Conservation (phyloP, 305 asterid genomes). For the Fraxinus paxiana region DNA sequence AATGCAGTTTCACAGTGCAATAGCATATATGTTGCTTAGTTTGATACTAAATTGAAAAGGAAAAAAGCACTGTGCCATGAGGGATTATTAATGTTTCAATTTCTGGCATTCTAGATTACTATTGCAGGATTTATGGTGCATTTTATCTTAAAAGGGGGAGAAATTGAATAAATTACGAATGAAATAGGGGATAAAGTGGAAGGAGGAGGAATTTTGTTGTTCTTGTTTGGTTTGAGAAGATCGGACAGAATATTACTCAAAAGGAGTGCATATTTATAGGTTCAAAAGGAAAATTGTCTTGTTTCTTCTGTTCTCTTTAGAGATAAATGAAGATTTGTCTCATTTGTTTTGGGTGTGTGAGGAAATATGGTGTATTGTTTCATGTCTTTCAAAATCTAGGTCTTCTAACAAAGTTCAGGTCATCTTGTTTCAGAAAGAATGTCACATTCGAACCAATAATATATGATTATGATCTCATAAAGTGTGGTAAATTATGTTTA, state of each 20-base stretch:
- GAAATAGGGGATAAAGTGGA: not conserved
- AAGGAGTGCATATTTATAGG: not conserved
- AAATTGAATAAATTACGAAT: not conserved
- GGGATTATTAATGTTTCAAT: not conserved
- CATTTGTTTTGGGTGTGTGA: not conserved
- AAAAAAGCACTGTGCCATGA: not conserved
- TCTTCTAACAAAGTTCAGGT: not conserved
- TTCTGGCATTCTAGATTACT: not conserved
- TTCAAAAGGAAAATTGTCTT: not conserved
- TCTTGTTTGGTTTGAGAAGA: not conserved
- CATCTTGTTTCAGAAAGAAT: not conserved
- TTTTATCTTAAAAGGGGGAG: not conserved
- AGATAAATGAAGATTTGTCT: not conserved
- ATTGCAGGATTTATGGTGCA: not conserved
- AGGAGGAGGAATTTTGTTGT: not conserved
- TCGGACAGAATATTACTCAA: not conserved
- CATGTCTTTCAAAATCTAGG: not conserved
- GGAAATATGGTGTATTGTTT: not conserved
- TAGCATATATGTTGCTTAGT: not conserved
- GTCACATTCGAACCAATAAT: not conserved
- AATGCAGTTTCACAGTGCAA: not conserved
- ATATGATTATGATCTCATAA: not conserved
- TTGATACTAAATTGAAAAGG: not conserved
- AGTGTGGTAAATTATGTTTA: conserved; percentile 15
- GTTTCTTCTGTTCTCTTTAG: not conserved